A percentile compares a stretch with the other conserved stretches of the same genome.
Evolutionary conservation across 805 yeast genomes (phyloP).

Genomic region (Pichia cabralensis): DNA sequence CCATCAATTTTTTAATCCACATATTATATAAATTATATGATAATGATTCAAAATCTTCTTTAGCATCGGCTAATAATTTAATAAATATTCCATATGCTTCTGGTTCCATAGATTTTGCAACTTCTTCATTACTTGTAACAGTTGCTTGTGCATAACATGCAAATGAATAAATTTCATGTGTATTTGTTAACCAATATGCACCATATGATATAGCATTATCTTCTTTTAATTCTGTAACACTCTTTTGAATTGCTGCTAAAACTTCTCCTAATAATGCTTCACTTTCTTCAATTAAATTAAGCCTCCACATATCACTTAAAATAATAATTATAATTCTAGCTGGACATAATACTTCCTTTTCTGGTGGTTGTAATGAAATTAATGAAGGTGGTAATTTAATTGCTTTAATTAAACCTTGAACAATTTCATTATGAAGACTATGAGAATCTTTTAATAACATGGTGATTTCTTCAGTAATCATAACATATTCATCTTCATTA

Average conservation of each 20-base stretch:
- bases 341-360: conserved; percentile 91
- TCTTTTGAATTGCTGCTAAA: conserved; percentile 73
- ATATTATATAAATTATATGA: conserved; percentile 91
- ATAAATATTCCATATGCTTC: conserved; percentile 85
- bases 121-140: conserved; percentile 73
- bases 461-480: conserved; percentile 68
- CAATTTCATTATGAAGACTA: conserved; percentile 69
- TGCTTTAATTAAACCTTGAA: conserved; percentile 77
- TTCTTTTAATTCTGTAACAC: conserved; percentile 70
- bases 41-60: conserved; percentile 87
- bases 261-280: conserved; percentile 88
- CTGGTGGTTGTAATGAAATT: conserved; percentile 70
- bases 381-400: conserved; percentile 80
- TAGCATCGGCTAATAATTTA: conserved; percentile 79
- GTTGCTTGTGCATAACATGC: conserved; percentile 89
- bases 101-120: conserved; percentile 77
- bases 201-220: conserved; percentile 86
- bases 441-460: conserved; percentile 61
- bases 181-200: conserved; percentile 95
- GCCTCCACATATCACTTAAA: conserved; percentile 95
- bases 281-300: conserved; percentile 85
- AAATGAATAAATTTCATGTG: conserved; percentile 90
- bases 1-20: conserved; percentile 95
- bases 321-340: conserved; percentile 89
- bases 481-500: conserved; percentile 38